Conservation (phyloP, 2,329 filamentous ascomycete species). For the Fusarium pininemorale region DNA sequence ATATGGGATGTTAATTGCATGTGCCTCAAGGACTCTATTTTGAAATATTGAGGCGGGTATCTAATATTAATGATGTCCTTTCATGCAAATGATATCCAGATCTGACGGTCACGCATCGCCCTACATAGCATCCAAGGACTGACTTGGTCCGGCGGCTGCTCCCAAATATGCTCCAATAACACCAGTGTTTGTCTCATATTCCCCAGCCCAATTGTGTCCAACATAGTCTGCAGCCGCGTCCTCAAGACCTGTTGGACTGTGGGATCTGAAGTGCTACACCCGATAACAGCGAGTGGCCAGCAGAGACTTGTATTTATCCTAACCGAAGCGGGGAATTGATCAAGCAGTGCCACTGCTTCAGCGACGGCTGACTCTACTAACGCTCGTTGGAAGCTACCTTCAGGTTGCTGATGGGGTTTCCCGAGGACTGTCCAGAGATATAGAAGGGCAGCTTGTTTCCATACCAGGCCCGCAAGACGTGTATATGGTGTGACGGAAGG, state of each 20-base stretch:
- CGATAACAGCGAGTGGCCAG: slow-evolving; percentile 52
- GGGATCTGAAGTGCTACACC: slow-evolving; percentile 48
- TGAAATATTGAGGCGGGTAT: slow-evolving; percentile 18
- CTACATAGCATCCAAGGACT: slow-evolving; percentile 56
- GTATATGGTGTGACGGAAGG: slow-evolving; percentile 48
- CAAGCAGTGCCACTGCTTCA: slow-evolving; percentile 44
- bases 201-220: slow-evolving; percentile 52
- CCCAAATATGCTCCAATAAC: slow-evolving; percentile 56
- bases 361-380: slow-evolving; percentile 44
- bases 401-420: slow-evolving; percentile 36
- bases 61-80: background rate
- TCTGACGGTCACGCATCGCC: slow-evolving; percentile 57
- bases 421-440: slow-evolving; percentile 53
- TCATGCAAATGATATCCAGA: slow-evolving; percentile 60
- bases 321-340: slow-evolving; percentile 45
- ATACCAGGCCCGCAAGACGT: slow-evolving; percentile 53
- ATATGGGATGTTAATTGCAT: background rate
- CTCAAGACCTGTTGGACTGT: slow-evolving; percentile 50
- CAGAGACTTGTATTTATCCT: slow-evolving; percentile 53
- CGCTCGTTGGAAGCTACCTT: slow-evolving; percentile 34
- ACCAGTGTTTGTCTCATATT: slow-evolving; percentile 56
- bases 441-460: slow-evolving; percentile 55
- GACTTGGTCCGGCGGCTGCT: slow-evolving; percentile 40
- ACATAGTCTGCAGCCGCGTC: slow-evolving; percentile 47
- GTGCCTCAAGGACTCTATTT: slow-evolving; percentile 13